Base-by-base conservation (phyloP, 208 protist genomes). In the Trypanosoma cruzi region DNA sequence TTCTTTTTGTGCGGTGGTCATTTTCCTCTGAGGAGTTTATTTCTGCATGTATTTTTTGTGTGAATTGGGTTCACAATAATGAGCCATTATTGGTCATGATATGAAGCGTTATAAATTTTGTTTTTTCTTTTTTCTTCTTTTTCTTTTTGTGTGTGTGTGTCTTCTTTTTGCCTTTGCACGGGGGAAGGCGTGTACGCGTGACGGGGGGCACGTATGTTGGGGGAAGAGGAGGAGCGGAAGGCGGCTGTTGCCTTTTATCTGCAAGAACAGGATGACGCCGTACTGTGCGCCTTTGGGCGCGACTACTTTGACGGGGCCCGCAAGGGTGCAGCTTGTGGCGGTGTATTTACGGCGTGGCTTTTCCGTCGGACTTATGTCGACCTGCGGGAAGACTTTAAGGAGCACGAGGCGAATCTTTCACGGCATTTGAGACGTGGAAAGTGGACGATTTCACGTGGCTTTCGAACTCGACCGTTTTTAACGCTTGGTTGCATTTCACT, bases 291-390 rank as follows among this genome's bases (percentile, higher is more conserved):
- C 20, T 96, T 96, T 71, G 87, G 90, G 16, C 79, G 75, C 0
- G 81, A 91, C 54, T 96, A 80, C 64, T 96, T 93, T 71, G 56
- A 83, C 48, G 90, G 90, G 0, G 90, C 85, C 0, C 66, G 87
- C n/a, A 46, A 52, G 13, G 90, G 90, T 22, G 64, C 90, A 4
- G 80, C 50, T 1, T 62, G 28, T 32, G 88, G 87, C 13, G 81
- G 50, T 6, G 14, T 93, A 26, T 73, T 85, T 24, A 76, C 87
- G 0, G 68, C 64, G 14, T 56, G 46, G 14, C 59, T 89, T 5
- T 72, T 77, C 44, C 36, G 71, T 42, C 71, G 72, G 59, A 69
- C 73, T 0, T 96, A 82, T 77, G 55, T 77, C 4, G n/a, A 61
- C n/a, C 42, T 96, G 28, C 65, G 68, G 16, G 84, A 93, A 40